phyloP scores from a whole-genome alignment of 2,329 filamentous ascomycete species.

The Apiospora phragmitis region DNA sequence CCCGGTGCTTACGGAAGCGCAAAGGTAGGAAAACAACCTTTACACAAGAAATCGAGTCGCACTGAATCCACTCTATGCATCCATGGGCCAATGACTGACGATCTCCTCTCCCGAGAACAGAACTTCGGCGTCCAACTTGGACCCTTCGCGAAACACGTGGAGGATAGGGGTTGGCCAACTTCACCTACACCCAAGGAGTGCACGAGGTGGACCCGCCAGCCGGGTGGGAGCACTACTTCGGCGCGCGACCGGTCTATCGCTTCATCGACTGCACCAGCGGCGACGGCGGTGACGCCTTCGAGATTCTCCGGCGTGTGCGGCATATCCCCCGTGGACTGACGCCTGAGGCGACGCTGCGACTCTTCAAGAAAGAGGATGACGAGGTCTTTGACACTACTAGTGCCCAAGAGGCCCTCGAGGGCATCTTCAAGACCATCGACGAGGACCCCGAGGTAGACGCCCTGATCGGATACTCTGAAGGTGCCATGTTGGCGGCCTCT shows the following conservation, averaged over 20 bases:
- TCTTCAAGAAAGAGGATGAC: slow-evolving; percentile 3
- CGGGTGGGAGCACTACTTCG: slow-evolving; percentile 11
- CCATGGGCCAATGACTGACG: neutral
- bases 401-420: slow-evolving; percentile 11
- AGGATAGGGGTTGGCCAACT: slow-evolving; percentile 6
- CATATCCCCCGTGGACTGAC: slow-evolving; percentile 12
- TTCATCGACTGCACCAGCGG: slow-evolving; percentile 21
- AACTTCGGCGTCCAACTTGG: slow-evolving; percentile 17
- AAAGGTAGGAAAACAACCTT: slow-evolving; percentile 18
- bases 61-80: neutral
- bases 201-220: slow-evolving; percentile 8
- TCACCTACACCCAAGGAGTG: slow-evolving; percentile 9
- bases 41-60: neutral
- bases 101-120: slow-evolving; percentile 12
- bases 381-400: neutral
- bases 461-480: slow-evolving; percentile 18
- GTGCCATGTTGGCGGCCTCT: slow-evolving; percentile 10
- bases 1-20: slow-evolving; percentile 30
- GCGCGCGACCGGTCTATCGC: neutral
- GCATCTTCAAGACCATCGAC: slow-evolving; percentile 17
- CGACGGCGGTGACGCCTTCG: slow-evolving; percentile 14
- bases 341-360: slow-evolving; percentile 16
- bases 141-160: slow-evolving; percentile 5
- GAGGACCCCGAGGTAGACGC: slow-evolving; percentile 18
- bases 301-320: slow-evolving; percentile 13